Conservation (phyloP, 345 rosid genomes). For the Clarkia xantiana region DNA sequence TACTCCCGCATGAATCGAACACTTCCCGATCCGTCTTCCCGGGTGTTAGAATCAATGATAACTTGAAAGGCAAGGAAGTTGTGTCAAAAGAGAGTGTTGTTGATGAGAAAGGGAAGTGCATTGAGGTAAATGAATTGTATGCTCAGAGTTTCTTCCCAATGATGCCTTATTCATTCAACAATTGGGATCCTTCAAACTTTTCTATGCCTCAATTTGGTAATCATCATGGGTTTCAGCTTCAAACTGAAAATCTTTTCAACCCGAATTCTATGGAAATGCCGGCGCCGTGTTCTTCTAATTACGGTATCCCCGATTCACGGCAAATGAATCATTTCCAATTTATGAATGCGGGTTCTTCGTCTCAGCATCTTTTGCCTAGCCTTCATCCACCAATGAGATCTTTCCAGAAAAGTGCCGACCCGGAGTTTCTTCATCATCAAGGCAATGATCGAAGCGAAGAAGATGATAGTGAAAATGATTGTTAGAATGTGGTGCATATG, state of each 20-base stretch:
- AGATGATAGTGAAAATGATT: background rate
- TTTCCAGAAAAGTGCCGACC: slow-evolving; percentile 26
- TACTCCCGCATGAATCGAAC: slow-evolving; percentile 10
- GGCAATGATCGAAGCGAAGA: slow-evolving; percentile 8
- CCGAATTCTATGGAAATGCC: slow-evolving; percentile 6
- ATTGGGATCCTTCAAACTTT: slow-evolving; percentile 52
- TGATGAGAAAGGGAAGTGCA: slow-evolving; percentile 55
- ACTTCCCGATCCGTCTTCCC: slow-evolving; percentile 12
- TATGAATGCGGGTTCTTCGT: slow-evolving; percentile 30
- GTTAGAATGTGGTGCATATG: too few relatives aligned
- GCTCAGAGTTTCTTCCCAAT: slow-evolving; percentile 36
- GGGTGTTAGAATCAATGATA: slow-evolving; percentile 20
- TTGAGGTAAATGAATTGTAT: slow-evolving; percentile 25
- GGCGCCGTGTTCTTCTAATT: slow-evolving; percentile 13
- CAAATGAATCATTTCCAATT: slow-evolving; percentile 30
- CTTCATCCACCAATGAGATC: slow-evolving; percentile 19
- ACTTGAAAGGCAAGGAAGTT: slow-evolving; percentile 18
- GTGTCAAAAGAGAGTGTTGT: slow-evolving; percentile 12
- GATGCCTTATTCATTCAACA: slow-evolving; percentile 23
- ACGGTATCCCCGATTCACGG: slow-evolving; percentile 16
- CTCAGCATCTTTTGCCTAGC: slow-evolving; percentile 22
- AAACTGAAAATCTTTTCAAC: slow-evolving; percentile 23
- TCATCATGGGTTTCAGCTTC: slow-evolving; percentile 36
- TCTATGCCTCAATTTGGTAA: slow-evolving; percentile 57
- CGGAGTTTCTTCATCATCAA: slow-evolving; percentile 19